Evolutionary conservation across 179 eudicot species (phyloP), one percentile per base, ranked within the genome.

Genomic region (Patellifolia procumbens): DNA sequence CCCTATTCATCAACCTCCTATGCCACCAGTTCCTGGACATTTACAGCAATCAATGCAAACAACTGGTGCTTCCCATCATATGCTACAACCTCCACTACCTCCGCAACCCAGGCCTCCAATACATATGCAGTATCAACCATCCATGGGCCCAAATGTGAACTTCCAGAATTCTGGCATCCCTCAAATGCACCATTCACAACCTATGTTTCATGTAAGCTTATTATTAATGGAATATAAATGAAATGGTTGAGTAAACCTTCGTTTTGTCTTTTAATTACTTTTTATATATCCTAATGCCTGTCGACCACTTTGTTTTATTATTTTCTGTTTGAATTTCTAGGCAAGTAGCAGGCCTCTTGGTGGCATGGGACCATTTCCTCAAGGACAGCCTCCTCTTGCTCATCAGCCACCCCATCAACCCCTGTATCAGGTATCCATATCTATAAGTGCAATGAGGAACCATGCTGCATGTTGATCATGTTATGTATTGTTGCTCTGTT

Each of bases 121-220:
- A 39, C 89, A 70, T 79, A 81, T 29, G 78, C 98, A 92, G 81
- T 78, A 51, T 77, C 97, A 90, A 70, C 80, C 92, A 34, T 90
- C 82, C 70, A 82, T 89, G 88, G 92, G 88, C 52, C 85, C 82
- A 12, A 90, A 81, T 83, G 28, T 83, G 72, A 90, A 83, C 81
- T 93, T 81, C 80, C 97, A 87, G 84, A 92, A 85, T 65, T 74
- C 90, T 62, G 88, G 90, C 74, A 82, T 84, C 71, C 89, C 88
- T 42, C 97, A 87, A 78, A 63, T 86, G 83, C 94, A 87, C 74
- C 95, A 86, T 88, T 82, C 93, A 76, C 94, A 86, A 65, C 84
- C 89, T 74, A 79, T 84, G 87, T 95, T 75, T 83, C 95, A 91
- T 83, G 99, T 95, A 86, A 88, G 92, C 43, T 74, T 17, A 46